A percentile compares a stretch with the other conserved stretches of the same genome.
Evolutionary conservation across 805 yeast genomes (phyloP).

Genomic region (Wickerhamiella bombiphila): DNA sequence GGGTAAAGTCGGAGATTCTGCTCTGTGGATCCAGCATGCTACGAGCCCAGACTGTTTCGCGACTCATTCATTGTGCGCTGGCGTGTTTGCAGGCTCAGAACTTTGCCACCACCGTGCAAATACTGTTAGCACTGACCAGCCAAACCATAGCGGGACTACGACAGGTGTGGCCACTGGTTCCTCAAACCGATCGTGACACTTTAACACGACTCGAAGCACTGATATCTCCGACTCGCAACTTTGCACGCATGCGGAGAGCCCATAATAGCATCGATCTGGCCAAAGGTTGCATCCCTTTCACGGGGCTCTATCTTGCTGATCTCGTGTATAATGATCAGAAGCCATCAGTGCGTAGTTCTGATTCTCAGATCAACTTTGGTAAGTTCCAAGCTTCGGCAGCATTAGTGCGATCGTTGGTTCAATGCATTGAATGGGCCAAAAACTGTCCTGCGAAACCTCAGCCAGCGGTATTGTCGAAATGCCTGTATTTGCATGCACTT

Average conservation of each 20-base stretch:
- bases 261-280: conserved; percentile 46
- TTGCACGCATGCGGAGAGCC: conserved; percentile 47
- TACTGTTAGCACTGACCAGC: conserved; percentile 59
- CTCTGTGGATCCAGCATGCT: conserved; percentile 47
- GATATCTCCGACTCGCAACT: conserved; percentile 63
- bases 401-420: conserved; percentile 61
- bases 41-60: conserved; percentile 56
- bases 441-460: conserved; percentile 43
- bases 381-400: conserved; percentile 63
- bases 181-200: conserved; percentile 54
- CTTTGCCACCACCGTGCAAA: conserved; percentile 76
- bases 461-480: conserved; percentile 60
- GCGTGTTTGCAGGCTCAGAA: conserved; percentile 61
- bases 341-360: conserved; percentile 33
- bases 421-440: conserved; percentile 73
- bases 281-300: conserved; percentile 77
- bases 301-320: conserved; percentile 75
- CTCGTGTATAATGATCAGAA: conserved; percentile 58
- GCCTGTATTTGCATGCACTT: conserved; percentile 30
- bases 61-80: conserved; percentile 76
- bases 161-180: conserved; percentile 60
- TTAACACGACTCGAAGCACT: conserved; percentile 56
- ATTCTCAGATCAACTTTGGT: conserved; percentile 50
- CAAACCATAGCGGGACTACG: conserved; percentile 41
- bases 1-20: conserved; percentile 81